Evolutionary conservation across 2,329 filamentous ascomycete species (phyloP), one percentile per base, ranked within the genome.

Genomic region (Aspergillus piperis): DNA sequence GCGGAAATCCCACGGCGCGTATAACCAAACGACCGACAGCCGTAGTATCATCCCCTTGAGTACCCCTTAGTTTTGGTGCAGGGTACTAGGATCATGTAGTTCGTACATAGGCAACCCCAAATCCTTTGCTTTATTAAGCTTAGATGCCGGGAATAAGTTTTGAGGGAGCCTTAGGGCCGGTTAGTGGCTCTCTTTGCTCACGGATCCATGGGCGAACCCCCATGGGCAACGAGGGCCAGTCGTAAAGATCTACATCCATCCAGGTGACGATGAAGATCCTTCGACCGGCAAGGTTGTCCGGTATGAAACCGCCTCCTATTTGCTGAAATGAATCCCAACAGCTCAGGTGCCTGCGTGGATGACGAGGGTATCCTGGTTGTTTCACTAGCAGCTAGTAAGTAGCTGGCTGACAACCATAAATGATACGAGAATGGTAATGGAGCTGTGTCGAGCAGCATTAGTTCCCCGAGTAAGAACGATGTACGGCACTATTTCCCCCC

Each of bases 281-380:
- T 42, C 54, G 51, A 49, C 55, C 53, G 25, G 39, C 59, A 50
- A 58, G 56, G 52, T 54, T 54, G 47, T 48, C 44, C 36, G 39
- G 41, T 51, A 48, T 55, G 54, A 60, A 54, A 54, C 44, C 36
- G n/a, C 41, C 54, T 23, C 47, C 52, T 42, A 58, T 27, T 61
- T 21, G 52, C 27, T 19, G 59, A 55, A n/a, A 47, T 44, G 21
- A 36, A 54, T 55, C 32, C 60, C 64, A 59, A 57, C 49, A 62
- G 51, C 61, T 54, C 50, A 62, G 61, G 62, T 66, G 64, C 61
- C 64, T 67, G 65, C 62, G 60, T 64, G 47, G 54, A 47, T 61
- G 57, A 65, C 65, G 61, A 59, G 65, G 65, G 63, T 65, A 65
- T 64, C 64, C 65, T 52, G 30, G 65, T 60, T 48, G 42, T 47